These are phyloP conservation scores for Gossypium raimondii DNA, from an alignment of 345 rosid species.

Conservation along the genomic window DNA sequence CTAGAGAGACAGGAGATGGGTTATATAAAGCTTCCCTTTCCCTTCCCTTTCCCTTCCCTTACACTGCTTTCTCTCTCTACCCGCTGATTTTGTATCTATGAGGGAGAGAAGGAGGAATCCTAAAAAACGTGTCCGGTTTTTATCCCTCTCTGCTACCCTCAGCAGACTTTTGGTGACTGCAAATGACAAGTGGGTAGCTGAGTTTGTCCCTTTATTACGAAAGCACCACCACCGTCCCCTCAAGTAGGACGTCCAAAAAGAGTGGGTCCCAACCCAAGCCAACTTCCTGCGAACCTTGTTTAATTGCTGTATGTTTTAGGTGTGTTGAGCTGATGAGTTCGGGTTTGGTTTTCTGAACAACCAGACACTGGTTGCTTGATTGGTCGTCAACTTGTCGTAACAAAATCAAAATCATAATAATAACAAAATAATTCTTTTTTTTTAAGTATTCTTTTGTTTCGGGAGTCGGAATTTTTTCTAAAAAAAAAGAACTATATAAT, in stretches of 20 bases:
- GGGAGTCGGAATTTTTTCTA: too few species aligned
- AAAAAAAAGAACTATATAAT: background rate
- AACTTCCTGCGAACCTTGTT: background rate
- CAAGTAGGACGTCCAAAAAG: background rate
- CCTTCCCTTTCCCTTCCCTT: background rate
- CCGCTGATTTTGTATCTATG: background rate
- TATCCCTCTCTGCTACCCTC: background rate
- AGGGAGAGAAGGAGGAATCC: conserved; percentile 18
- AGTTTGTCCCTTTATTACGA: conserved; percentile 5
- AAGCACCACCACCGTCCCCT: background rate
- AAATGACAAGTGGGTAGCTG: conserved; percentile 14
- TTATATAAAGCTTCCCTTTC: background rate
- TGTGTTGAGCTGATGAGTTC: background rate
- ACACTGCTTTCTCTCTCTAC: conserved; percentile 5
- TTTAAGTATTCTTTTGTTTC: too few species aligned
- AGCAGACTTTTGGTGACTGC: background rate
- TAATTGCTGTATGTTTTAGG: background rate
- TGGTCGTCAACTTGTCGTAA: background rate
- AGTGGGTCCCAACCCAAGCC: background rate
- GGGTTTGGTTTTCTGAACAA: background rate
- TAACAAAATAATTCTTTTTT: background rate
- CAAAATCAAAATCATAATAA: background rate
- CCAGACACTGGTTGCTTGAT: background rate
- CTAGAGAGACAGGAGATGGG: background rate
- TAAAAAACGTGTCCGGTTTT: conserved; percentile 28